Evolutionary conservation across 176 grass and related monocot species (phyloP).

Genomic region (Calamus simplicifolius): DNA sequence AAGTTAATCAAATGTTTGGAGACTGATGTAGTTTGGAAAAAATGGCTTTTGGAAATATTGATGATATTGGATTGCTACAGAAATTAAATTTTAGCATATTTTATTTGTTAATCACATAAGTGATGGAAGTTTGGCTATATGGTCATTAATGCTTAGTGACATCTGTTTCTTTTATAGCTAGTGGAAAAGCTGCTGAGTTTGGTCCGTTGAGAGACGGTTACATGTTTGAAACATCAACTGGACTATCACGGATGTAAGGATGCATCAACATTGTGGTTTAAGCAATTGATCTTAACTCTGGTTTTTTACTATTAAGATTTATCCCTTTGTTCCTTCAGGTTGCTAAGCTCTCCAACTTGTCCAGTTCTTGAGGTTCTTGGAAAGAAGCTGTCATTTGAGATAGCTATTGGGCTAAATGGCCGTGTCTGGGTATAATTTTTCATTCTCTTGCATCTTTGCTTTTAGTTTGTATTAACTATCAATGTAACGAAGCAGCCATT

Average conservation of each 20-base stretch:
- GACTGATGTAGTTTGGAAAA: too few species aligned
- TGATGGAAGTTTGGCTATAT: background rate
- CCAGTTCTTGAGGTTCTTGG: conserved; percentile 80
- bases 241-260: conserved; percentile 81
- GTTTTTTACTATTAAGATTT: too few species aligned
- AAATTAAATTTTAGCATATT: too few species aligned
- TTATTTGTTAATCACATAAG: too few species aligned
- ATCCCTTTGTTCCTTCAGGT: conserved; percentile 36
- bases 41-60: too few species aligned
- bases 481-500: too few species aligned
- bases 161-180: conserved; percentile 32
- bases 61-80: too few species aligned
- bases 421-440: conserved; percentile 68
- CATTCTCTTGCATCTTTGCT: background rate
- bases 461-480: background rate
- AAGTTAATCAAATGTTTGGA: too few species aligned
- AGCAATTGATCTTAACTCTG: too few species aligned
- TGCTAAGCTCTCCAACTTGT: conserved; percentile 76
- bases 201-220: conserved; percentile 72
- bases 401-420: conserved; percentile 82
- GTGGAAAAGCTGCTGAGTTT: conserved; percentile 80
- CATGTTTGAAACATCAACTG: conserved; percentile 91
- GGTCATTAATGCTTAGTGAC: background rate
- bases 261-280: background rate
- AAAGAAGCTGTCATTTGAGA: conserved; percentile 71